Evolutionary conservation across 2,329 filamentous ascomycete genomes (phyloP).

Genomic region (Trichoderma simmonsii): DNA sequence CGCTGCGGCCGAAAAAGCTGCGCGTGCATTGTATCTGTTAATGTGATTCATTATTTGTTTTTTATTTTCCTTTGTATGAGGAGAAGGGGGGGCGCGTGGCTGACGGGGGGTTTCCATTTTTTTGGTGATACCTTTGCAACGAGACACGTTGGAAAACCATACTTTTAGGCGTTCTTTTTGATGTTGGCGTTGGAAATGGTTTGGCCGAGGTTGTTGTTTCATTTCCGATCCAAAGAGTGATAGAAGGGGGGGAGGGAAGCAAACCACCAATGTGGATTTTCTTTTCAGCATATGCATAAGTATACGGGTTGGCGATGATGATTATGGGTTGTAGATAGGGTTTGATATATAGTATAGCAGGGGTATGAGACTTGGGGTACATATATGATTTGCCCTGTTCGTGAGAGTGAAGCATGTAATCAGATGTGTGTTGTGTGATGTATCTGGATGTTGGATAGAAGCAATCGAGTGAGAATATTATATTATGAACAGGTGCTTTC

Average conservation of each 20-base stretch:
- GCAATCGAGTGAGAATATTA: neutral
- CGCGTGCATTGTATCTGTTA: conserved; percentile 60
- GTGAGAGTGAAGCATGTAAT: neutral
- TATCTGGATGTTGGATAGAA: neutral
- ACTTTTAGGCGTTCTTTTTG: neutral
- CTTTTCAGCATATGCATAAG: conserved; percentile 6
- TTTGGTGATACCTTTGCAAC: conserved; percentile 13
- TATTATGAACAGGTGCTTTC: neutral
- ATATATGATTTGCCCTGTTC: neutral
- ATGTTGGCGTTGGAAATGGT: conserved; percentile 13
- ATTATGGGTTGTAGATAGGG: neutral
- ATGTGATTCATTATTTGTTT: conserved; percentile 45
- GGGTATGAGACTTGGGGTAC: neutral
- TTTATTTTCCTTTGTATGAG: neutral
- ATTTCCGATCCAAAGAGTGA: neutral
- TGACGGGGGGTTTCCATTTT: neutral
- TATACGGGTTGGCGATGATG: neutral
- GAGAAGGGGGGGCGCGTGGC: neutral
- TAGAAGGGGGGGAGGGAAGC: neutral
- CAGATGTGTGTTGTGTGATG: neutral
- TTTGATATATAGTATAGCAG: neutral
- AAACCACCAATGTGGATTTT: neutral
- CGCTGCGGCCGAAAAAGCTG: conserved; percentile 66
- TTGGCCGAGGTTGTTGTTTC: neutral
- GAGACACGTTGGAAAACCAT: conserved; percentile 10